phyloP scores from a whole-genome alignment of 202 grass and related monocot species.

The Musa balbisiana region DNA sequence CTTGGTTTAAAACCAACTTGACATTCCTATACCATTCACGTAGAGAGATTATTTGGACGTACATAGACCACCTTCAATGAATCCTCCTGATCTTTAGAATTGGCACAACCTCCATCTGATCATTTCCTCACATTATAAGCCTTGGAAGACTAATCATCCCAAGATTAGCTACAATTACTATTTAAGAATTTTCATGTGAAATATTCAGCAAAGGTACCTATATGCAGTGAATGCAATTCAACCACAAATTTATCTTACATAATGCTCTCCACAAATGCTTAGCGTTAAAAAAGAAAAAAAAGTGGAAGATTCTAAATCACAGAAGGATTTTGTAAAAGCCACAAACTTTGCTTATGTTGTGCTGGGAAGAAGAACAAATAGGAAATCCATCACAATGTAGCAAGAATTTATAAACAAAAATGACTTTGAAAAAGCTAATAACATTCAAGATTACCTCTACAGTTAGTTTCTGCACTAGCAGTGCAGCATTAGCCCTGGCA shows the following conservation, averaged over 20 bases:
- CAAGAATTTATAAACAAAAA: not conserved
- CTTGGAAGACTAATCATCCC: too few species aligned
- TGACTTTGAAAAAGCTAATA: not conserved
- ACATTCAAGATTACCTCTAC: slow-evolving; percentile 47
- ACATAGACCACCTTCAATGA: not conserved
- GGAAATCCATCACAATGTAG: not conserved
- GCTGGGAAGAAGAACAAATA: slow-evolving; percentile 12
- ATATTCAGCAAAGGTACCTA: too few species aligned
- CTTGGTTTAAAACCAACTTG: not conserved
- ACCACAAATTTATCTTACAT: too few species aligned
- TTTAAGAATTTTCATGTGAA: too few species aligned
- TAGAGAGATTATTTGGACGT: not conserved
- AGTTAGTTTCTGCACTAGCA: slow-evolving; percentile 59
- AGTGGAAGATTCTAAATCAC: too few species aligned
- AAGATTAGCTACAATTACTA: too few species aligned
- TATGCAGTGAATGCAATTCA: too few species aligned
- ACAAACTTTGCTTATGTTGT: too few species aligned
- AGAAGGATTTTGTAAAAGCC: too few species aligned
- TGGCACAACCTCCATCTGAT: not conserved
- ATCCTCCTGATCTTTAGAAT: not conserved
- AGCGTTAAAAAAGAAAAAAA: too few species aligned
- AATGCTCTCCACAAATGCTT: too few species aligned
- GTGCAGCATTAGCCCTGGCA: slow-evolving; percentile 46
- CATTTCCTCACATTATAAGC: not conserved
- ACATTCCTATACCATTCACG: not conserved